Conservation (phyloP, 2,329 filamentous ascomycete genomes). For the Sporothrix variecibatus region DNA sequence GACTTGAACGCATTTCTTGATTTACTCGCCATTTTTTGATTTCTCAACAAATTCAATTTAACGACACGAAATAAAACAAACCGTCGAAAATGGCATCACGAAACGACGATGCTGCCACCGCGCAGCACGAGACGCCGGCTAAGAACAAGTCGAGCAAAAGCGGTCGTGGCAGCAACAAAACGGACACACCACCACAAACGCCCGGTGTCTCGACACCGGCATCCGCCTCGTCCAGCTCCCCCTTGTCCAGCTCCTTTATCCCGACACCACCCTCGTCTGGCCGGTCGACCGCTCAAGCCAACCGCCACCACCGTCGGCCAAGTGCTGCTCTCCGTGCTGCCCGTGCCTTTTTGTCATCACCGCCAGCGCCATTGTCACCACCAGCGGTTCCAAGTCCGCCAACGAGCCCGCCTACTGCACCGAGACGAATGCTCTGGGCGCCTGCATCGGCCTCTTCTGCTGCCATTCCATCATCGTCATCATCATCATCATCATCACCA, state of each 20-base stretch:
- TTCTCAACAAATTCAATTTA: not conserved
- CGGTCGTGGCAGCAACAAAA: not conserved
- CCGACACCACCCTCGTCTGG: not conserved
- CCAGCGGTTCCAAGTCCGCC: constrained; percentile 6
- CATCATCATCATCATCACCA: not conserved
- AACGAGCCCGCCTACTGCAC: not conserved
- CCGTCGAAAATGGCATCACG: not conserved
- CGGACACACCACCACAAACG: not conserved
- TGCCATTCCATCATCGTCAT: not conserved
- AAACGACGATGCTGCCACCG: not conserved
- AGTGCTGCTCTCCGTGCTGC: not conserved
- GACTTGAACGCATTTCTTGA: no score
- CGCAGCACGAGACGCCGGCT: not conserved
- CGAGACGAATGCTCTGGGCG: not conserved
- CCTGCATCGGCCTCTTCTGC: not conserved
- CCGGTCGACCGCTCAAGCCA: not conserved
- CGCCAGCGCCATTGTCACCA: not conserved
- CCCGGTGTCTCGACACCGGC: not conserved
- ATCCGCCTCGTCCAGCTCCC: no score
- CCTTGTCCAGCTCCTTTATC: not conserved
- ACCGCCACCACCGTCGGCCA: not conserved
- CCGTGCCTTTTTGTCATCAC: not conserved
- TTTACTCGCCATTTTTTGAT: not conserved
- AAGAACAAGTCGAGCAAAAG: not conserved
- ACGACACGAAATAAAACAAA: not conserved